A percentile compares a stretch with the other conserved stretches of the same genome.
phyloP scores from a whole-genome alignment of 78 protist species.

The Planoprotostelium fungivorum region DNA sequence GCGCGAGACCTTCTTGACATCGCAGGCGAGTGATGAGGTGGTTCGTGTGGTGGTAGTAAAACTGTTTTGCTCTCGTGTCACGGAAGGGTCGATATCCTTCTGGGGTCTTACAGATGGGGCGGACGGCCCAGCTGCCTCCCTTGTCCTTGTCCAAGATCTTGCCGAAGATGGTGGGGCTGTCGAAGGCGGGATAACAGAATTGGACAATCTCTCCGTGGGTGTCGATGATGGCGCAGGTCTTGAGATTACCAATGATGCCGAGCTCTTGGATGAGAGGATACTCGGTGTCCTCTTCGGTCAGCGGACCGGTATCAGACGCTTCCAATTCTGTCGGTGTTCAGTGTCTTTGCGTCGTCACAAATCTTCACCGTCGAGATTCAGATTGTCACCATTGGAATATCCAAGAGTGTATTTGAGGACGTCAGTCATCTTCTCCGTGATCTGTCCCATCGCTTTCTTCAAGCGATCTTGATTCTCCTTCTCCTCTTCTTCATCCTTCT shows the following conservation, averaged over 20 bases:
- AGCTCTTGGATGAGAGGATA: conserved; percentile 53
- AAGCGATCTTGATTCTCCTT: not conserved
- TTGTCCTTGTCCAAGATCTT: conserved; percentile 30
- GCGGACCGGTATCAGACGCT: too few relatives aligned
- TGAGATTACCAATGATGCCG: conserved; percentile 55
- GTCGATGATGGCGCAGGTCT: conserved; percentile 35
- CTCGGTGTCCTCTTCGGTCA: not conserved
- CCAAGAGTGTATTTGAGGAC: not conserved
- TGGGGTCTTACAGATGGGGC: not conserved
- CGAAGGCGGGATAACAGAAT: conserved; percentile 58
- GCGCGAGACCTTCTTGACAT: not conserved
- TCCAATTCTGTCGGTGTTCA: not conserved
- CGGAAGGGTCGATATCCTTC: too few relatives aligned
- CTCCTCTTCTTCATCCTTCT: not conserved
- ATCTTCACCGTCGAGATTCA: not conserved
- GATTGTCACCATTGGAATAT: not conserved
- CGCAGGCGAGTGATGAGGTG: not conserved
- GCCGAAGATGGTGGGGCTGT: conserved; percentile 49
- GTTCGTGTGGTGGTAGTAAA: not conserved
- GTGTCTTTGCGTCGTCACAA: not conserved
- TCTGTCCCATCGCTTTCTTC: not conserved
- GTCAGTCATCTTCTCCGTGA: not conserved
- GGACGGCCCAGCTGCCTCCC: conserved; percentile 46
- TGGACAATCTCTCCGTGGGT: conserved; percentile 30
- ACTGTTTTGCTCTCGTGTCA: not conserved